Evolutionary conservation across 495 filamentous ascomycete species (phyloP).

Genomic region (Melanomma pulvis-pyrius): DNA sequence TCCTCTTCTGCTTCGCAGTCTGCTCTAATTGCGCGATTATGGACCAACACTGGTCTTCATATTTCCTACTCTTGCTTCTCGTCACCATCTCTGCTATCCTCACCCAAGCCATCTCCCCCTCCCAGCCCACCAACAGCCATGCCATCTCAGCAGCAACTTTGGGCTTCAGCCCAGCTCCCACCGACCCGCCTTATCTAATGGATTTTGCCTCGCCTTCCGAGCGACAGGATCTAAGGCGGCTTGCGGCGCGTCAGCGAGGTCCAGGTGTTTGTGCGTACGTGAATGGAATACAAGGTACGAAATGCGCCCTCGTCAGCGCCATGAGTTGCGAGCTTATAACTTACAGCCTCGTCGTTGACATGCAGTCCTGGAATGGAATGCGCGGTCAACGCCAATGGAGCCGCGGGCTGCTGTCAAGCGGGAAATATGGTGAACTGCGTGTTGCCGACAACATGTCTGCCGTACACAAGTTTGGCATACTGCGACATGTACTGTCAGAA

Average conservation of each 20-base stretch:
- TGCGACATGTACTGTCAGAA: neutral
- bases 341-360: neutral
- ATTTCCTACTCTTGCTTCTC: neutral
- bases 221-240: neutral
- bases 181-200: neutral
- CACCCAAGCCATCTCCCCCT: neutral
- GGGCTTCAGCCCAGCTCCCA: neutral
- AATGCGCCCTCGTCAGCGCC: neutral
- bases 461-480: neutral
- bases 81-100: neutral
- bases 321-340: neutral
- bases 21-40: neutral
- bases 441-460: neutral
- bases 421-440: neutral
- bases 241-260: neutral
- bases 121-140: neutral
- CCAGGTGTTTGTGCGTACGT: neutral
- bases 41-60: neutral
- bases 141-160: neutral
- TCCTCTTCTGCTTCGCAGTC: too few species aligned
- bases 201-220: neutral
- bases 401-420: neutral
- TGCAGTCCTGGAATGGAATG: neutral
- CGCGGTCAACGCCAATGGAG: neutral
- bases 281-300: neutral